Conservation (phyloP, 2,329 filamentous ascomycete species). For the Phyllosticta citribraziliensis region DNA sequence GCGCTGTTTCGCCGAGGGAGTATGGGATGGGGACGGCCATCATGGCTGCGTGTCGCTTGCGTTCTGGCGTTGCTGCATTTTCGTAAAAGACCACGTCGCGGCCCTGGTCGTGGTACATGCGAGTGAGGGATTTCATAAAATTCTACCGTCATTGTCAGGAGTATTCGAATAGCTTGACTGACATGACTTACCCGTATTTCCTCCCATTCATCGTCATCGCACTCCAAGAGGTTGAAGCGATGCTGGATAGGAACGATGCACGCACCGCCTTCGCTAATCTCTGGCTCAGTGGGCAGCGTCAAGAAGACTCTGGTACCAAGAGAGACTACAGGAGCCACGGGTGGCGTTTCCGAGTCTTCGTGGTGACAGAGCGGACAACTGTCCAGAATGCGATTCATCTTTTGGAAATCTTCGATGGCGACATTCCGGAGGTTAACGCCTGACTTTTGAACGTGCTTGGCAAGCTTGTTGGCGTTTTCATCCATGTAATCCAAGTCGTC, state of each 20-base stretch:
- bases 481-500: constrained; percentile 95
- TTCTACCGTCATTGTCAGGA: constrained; percentile 57
- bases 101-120: constrained; percentile 89
- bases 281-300: constrained; percentile 81
- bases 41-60: constrained; percentile 76
- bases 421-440: constrained; percentile 79
- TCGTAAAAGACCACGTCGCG: constrained; percentile 95
- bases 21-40: constrained; percentile 81
- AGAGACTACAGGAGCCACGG: constrained; percentile 75
- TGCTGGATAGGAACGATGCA: constrained; percentile 86
- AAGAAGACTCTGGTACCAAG: constrained; percentile 79
- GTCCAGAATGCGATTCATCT: constrained; percentile 77
- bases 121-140: constrained; percentile 93
- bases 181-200: constrained; percentile 55
- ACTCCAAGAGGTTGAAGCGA: constrained; percentile 83
- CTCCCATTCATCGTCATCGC: constrained; percentile 98
- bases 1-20: constrained; percentile 80
- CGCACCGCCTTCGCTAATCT: constrained; percentile 71
- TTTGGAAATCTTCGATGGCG: constrained; percentile 81
- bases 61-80: constrained; percentile 74
- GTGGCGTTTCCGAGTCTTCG: constrained; percentile 66
- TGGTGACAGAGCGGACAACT: constrained; percentile 85
- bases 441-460: constrained; percentile 76
- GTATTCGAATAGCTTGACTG: background rate
- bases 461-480: constrained; percentile 86